phyloP scores from a whole-genome alignment of 1,284 basidiomycete genomes.

The Apiotrichum gracile region DNA sequence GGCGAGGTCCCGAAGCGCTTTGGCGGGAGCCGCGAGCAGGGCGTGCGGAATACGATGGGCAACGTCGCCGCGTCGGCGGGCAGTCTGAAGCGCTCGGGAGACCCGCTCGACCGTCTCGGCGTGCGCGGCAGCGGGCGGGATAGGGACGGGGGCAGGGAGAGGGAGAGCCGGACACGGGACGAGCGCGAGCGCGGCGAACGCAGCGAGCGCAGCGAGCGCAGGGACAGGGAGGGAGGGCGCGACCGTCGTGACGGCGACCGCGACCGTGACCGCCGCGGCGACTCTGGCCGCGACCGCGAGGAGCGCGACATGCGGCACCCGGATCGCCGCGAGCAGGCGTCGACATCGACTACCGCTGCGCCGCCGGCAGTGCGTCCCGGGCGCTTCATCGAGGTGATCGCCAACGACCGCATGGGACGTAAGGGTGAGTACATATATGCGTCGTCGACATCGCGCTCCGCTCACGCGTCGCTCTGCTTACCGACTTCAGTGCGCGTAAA shows the following conservation, averaged over 20 bases:
- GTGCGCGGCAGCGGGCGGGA: conserved; percentile 18
- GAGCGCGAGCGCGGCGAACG: conserved; percentile 14
- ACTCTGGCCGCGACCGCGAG: not conserved
- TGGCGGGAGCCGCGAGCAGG: conserved; percentile 41
- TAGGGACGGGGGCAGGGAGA: conserved; percentile 9
- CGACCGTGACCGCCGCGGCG: not conserved
- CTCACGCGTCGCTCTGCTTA: too few species aligned
- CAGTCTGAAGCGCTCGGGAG: conserved; percentile 29
- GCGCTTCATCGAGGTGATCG: conserved; percentile 70
- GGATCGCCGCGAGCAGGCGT: not conserved
- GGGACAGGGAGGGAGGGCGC: conserved; percentile 12
- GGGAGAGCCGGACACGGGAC: conserved; percentile 9
- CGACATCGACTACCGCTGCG: not conserved
- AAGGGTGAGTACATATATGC: conserved; percentile 64
- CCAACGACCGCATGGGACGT: conserved; percentile 91
- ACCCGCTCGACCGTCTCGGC: conserved; percentile 37
- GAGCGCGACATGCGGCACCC: not conserved
- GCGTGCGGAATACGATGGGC: conserved; percentile 43
- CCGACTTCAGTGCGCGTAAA: conserved; percentile 70
- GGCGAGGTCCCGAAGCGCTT: conserved; percentile 41
- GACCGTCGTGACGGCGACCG: not conserved
- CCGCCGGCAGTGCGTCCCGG: conserved; percentile 15
- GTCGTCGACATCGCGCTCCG: too few species aligned
- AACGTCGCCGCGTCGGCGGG: conserved; percentile 22
- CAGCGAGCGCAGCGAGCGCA: too few species aligned